Evolutionary conservation across 2,329 filamentous ascomycete genomes (phyloP), one percentile per base, ranked within the genome.

Genomic region (Penicillium sclerotigenum): DNA sequence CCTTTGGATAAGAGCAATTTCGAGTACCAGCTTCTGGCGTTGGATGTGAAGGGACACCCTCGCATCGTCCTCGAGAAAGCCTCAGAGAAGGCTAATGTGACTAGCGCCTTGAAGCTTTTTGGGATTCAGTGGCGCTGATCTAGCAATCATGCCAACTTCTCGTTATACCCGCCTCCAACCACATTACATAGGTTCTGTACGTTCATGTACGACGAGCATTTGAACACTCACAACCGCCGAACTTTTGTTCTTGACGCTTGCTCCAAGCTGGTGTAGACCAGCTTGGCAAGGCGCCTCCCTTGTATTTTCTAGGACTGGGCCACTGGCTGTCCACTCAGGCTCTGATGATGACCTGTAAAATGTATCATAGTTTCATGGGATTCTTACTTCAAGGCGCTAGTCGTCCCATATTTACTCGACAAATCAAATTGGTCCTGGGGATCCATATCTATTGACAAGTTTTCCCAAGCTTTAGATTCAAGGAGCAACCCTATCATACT

Each of bases 21-120:
- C 69, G 83, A 89, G 65, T 97, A 96, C 75, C 85, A 87, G 69
- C 86, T 91, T 69, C 79, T 97, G 40, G 89, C 86, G 50, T 71
- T 97, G 45, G 91, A 96, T 72, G 83, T 96, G 26, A 87, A 83
- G 64, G 91, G 90, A 5, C 75, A 79, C 55, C 72, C 73, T 34
- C 76, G 77, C 13, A 64, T 80, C 28, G 73, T 75, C 41, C 68
- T 80, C 10, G 78, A 80, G 60, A 76, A 80, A 46, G 74, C 70
- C 8, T 71, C 72, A 24, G 73, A 77, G 29, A 70, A 65, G 41
- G 66, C 69, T 31, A 71, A 71, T 42, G 77, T 76, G 56, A 72
- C 71, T 22, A 71, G 71, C 46, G 72, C 75, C n/a, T 71, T 80
- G 64, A 81, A 78, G 62, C 74, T 83, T 37, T 79, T 80, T 56